Evolutionary conservation across 768 basidiomycete species (phyloP).

Genomic region (Zangia roseola): DNA sequence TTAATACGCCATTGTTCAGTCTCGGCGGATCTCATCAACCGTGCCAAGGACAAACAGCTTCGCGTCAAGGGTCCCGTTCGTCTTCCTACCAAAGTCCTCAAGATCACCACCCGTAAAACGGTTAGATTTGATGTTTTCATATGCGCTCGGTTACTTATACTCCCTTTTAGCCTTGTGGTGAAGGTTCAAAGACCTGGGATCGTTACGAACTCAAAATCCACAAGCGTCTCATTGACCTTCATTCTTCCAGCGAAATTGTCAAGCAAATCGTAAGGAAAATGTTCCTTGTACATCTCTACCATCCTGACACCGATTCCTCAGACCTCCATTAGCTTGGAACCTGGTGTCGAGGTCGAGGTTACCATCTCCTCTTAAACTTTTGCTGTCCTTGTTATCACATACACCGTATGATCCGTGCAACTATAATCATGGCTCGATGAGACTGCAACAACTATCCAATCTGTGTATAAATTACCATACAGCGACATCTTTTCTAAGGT

Average conservation of each 20-base stretch:
- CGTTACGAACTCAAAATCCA: slow-evolving; percentile 98
- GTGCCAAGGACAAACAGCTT: slow-evolving; percentile 99
- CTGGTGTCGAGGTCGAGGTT: slow-evolving; percentile 98
- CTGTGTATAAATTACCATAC: slow-evolving; percentile 18
- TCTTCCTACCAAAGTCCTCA: slow-evolving; percentile 97
- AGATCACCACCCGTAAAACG: slow-evolving; percentile 99
- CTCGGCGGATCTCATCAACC: slow-evolving; percentile 94
- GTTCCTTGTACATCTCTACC: background rate
- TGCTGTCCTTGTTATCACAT: background rate
- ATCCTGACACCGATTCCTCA: slow-evolving; percentile 32
- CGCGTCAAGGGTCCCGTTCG: slow-evolving; percentile 99
- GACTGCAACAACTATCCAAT: slow-evolving; percentile 2
- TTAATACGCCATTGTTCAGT: slow-evolving; percentile 47
- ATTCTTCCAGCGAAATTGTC: slow-evolving; percentile 98
- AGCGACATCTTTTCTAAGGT: slow-evolving; percentile 13
- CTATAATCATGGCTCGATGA: slow-evolving; percentile 4
- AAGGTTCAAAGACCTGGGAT: slow-evolving; percentile 99
- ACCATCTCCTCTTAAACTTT: slow-evolving; percentile 75
- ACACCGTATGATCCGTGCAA: slow-evolving; percentile 1
- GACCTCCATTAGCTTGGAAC: slow-evolving; percentile 98
- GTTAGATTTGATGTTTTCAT: slow-evolving; percentile 44
- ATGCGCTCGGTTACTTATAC: background rate
- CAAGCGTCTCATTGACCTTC: slow-evolving; percentile 98
- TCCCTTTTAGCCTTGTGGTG: slow-evolving; percentile 85
- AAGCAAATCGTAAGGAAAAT: slow-evolving; percentile 91